Base-by-base conservation (phyloP, 2,329 filamentous ascomycete species). In the Chaetomium olivaceum region DNA sequence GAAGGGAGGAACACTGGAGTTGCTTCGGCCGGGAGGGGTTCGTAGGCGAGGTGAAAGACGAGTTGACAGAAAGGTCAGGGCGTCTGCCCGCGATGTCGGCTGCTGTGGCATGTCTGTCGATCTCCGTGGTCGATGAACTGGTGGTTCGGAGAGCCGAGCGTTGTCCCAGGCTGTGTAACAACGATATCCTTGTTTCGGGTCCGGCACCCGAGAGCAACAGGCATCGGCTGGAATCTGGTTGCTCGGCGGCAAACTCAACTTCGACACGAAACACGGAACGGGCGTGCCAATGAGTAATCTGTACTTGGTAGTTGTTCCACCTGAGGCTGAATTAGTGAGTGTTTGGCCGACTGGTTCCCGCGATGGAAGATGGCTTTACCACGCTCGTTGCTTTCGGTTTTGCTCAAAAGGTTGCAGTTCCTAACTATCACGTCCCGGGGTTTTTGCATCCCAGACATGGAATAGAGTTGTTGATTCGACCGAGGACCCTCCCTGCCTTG, bases 151-250 rank as follows among this genome's bases (percentile, higher is more conserved):
- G 54, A 21, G 54, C 31, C 9, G 25, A 11, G 29, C 7, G 39
- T 31, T 31, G 48, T 27, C 52, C 21, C n/a, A 43, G 19, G 31
- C 14, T 25, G 60, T 56, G 33, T 50, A 19, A 62, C 52, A 8
- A 36, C 21, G 7, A 31, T 14, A 31, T 25, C 36, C 14, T 19
- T 58, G 54, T 62, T 39, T 58, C 61, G 61, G 61, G 55, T 63
- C 46, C 46, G 25, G 55, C 61, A 58, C 61, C 61, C 61, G 61
- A 31, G 61, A 39, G 56, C 33, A 25, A 33, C 5, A 21, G n/a
- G 4, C 7, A 25, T 39, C 19, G 29, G 54, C 12, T 36, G 54
- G 11, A n/a, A 25, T 19, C 16, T 31, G 29, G 33, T 12, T 9
- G 29, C 33, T 5, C 31, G 14, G 9, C 8, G 16, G 9, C 29